Evolutionary conservation across 306 rosid genomes (phyloP).

Genomic region (Sindora glabra): DNA sequence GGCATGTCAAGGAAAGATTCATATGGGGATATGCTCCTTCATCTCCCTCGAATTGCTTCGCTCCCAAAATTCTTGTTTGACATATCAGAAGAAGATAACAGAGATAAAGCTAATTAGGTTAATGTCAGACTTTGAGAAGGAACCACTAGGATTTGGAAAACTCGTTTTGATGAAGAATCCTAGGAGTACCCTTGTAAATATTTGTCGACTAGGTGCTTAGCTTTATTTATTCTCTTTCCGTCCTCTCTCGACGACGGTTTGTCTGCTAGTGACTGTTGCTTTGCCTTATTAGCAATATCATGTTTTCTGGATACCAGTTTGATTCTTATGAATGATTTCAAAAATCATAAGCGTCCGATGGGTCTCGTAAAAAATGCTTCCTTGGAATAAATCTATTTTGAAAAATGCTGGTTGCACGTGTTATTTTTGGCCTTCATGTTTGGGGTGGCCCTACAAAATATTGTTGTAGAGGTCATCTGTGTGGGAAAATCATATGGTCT

Average conservation of each 20-base stretch:
- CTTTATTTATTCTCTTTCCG: not conserved
- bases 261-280: slow-evolving; percentile 9
- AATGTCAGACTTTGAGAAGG: not conserved
- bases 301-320: too few relatives aligned
- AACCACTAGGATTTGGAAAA: slow-evolving; percentile 50
- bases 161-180: slow-evolving; percentile 64
- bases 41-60: slow-evolving; percentile 69
- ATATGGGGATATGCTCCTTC: slow-evolving; percentile 59
- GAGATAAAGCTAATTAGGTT: slow-evolving; percentile 24
- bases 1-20: slow-evolving; percentile 82
- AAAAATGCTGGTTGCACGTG: too few relatives aligned
- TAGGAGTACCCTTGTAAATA: slow-evolving; percentile 10
- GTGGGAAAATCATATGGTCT: too few relatives aligned
- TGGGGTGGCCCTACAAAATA: too few relatives aligned
- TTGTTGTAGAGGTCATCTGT: too few relatives aligned
- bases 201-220: not conserved
- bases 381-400: too few relatives aligned
- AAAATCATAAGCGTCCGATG: too few relatives aligned
- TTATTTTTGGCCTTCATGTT: too few relatives aligned
- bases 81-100: slow-evolving; percentile 55
- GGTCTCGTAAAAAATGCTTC: too few relatives aligned
- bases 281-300: not conserved
- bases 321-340: too few relatives aligned
- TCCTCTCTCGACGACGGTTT: not conserved
- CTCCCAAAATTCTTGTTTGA: slow-evolving; percentile 67